Base-by-base conservation (phyloP, 805 yeast genomes). In the Candida railenensis region DNA sequence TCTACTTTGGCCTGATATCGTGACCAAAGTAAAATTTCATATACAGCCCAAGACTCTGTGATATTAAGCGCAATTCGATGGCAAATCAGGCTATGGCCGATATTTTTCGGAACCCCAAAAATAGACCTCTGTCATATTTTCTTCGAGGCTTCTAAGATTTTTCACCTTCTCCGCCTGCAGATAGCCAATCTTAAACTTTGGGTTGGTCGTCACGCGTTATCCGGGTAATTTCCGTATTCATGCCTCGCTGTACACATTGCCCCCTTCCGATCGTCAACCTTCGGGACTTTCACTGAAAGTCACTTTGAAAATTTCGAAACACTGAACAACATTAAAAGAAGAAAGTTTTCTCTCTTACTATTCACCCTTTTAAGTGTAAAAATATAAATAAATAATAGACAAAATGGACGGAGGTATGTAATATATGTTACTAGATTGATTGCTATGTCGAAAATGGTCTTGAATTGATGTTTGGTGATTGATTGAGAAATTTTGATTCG, bases 351-450 rank as follows among this genome's bases (percentile, higher is more conserved):
- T 25, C 30, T 41, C 32, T 22, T 28, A 14, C 25, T n/a, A 28
- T 20, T 19, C 14, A 41, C 21, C 32, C 33, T 34, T 41, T 41
- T 22, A 22, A n/a, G 32, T 34, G 22, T 34, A 20, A 34, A 18
- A 16, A 12, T 36, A 41, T 15, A 37, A 36, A 20, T 34, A 16
- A 34, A 37, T 15, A 28, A 37, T 37, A 34, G 46, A 43, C 40
- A 37, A 43, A 43, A 43, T 43, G 46, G 46, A 43, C 46, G 46
- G 46, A 36, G 46, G 46, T 43, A 43, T 43, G 46, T 43, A 37
- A 4, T 3, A 8, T 7, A 33, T 8, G 15, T 14, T 14, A 25
- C 30, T 25, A 25, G 30, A 25, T 7, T 7, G 9, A 5, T 11
- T 25, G 11, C 9, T 7, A 25, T 25, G 30, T 25, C 11, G 30